phyloP scores from a whole-genome alignment of 1,139 yeast species.

The Kurtzmaniella quercitrusa region DNA sequence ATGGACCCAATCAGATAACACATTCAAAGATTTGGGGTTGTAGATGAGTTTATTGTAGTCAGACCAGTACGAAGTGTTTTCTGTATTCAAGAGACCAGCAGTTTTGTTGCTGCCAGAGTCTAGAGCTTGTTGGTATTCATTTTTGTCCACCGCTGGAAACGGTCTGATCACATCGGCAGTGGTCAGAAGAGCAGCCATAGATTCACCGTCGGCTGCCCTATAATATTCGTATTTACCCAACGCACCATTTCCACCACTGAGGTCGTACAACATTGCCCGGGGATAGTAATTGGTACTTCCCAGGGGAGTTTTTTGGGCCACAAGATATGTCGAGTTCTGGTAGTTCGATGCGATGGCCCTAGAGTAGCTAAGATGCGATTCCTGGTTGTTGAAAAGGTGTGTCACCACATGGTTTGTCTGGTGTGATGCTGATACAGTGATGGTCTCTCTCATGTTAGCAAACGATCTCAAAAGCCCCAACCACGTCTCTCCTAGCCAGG shows the following conservation, averaged over 20 bases:
- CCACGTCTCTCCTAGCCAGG: too few relatives aligned
- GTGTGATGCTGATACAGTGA: constrained; percentile 69
- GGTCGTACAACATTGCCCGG: constrained; percentile 74
- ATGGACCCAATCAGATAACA: constrained; percentile 53
- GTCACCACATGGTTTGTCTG: constrained; percentile 68
- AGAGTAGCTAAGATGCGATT: constrained; percentile 56
- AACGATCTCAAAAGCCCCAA: neutral
- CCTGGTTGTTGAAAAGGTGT: constrained; percentile 80
- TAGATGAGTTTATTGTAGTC: constrained; percentile 71
- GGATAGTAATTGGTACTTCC: constrained; percentile 67
- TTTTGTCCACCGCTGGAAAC: constrained; percentile 25
- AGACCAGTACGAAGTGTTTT: constrained; percentile 68
- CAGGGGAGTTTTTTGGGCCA: constrained; percentile 33
- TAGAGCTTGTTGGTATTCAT: constrained; percentile 58
- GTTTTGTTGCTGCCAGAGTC: constrained; percentile 40
- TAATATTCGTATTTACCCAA: constrained; percentile 51
- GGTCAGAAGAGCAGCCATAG: neutral
- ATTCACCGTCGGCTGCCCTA: constrained; percentile 12
- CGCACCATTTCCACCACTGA: constrained; percentile 61
- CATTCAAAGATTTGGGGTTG: constrained; percentile 55
- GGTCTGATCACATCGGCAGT: constrained; percentile 14
- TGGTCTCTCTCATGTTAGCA: constrained; percentile 60
- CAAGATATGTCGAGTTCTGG: constrained; percentile 27
- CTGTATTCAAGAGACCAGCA: constrained; percentile 25
- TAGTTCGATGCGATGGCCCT: constrained; percentile 24